These are phyloP conservation scores for Cruciata laevipes DNA, from an alignment of 257 asterid genomes.

Conservation along the genomic window DNA sequence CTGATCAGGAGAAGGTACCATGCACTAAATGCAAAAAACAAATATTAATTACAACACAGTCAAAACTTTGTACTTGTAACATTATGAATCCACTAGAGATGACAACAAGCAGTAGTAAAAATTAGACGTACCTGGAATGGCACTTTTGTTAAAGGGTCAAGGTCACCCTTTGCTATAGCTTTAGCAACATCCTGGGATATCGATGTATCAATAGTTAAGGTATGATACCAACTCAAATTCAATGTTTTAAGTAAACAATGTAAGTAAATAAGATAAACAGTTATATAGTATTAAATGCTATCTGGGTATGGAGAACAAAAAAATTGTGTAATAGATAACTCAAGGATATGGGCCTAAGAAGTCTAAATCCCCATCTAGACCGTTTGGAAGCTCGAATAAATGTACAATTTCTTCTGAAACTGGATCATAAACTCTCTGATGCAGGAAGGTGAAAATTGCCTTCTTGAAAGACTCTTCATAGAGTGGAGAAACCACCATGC, in stretches of 20 bases:
- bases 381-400: constrained; percentile 47
- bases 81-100: not conserved
- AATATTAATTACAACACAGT: not conserved
- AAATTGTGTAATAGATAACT: constrained; percentile 8
- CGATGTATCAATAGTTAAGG: constrained; percentile 68
- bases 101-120: not conserved
- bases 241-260: constrained; percentile 11
- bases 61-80: not conserved
- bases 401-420: constrained; percentile 49
- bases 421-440: constrained; percentile 86
- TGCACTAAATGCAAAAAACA: not conserved
- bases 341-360: constrained; percentile 98
- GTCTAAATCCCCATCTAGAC: constrained; percentile 43
- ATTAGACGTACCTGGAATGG: constrained; percentile 59
- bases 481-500: constrained; percentile 51
- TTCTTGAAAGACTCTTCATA: constrained; percentile 81
- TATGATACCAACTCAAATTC: not conserved
- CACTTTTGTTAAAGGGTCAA: constrained; percentile 75
- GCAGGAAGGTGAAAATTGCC: constrained; percentile 80
- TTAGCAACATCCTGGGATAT: constrained; percentile 65
- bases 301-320: not conserved
- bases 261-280: constrained; percentile 9
- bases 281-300: constrained; percentile 32
- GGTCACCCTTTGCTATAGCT: constrained; percentile 85
- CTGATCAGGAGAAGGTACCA: not conserved